phyloP scores from a whole-genome alignment of 192 early-diverging fungal genomes.

The Borealophlyctis nickersoniae region DNA sequence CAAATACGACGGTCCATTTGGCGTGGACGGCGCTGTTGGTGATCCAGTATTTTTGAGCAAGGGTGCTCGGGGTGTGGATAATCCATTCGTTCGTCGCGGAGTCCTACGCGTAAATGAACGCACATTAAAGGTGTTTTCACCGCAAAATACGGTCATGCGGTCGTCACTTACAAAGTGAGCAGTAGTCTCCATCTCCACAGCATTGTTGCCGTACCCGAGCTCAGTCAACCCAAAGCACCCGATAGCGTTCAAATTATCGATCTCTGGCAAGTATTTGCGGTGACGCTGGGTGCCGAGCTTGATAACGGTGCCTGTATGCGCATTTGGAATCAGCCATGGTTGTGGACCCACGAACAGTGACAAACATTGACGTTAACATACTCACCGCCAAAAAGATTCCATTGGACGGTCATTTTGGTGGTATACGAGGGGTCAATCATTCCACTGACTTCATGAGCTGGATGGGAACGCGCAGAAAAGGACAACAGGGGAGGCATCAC shows the following conservation, averaged over 20 bases:
- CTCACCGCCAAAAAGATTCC: conserved; percentile 62
- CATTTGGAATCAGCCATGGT: too few relatives aligned
- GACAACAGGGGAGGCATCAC: too few relatives aligned
- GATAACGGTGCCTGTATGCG: conserved; percentile 58
- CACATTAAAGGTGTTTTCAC: not conserved
- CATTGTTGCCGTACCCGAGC: conserved; percentile 78
- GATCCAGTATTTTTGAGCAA: conserved; percentile 80
- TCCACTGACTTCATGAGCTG: conserved; percentile 71
- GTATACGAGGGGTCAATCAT: conserved; percentile 69
- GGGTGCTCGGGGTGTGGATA: conserved; percentile 68
- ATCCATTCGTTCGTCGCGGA: conserved; percentile 63
- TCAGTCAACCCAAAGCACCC: conserved; percentile 79
- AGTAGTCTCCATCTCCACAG: conserved; percentile 75
- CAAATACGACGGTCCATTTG: conserved; percentile 72
- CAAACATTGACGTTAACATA: conserved; percentile 10
- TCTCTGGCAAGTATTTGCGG: conserved; percentile 55
- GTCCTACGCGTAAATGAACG: conserved; percentile 28
- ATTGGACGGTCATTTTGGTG: conserved; percentile 71
- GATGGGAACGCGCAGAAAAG: conserved; percentile 10
- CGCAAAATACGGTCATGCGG: not conserved
- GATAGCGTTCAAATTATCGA: conserved; percentile 62
- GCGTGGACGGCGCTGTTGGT: conserved; percentile 73
- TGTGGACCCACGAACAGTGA: not conserved
- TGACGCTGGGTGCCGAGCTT: conserved; percentile 74
- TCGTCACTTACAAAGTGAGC: conserved; percentile 48